Evolutionary conservation across 495 filamentous ascomycete genomes (phyloP), one percentile per base, ranked within the genome.

Genomic region (Lineolata rhizophorae): DNA sequence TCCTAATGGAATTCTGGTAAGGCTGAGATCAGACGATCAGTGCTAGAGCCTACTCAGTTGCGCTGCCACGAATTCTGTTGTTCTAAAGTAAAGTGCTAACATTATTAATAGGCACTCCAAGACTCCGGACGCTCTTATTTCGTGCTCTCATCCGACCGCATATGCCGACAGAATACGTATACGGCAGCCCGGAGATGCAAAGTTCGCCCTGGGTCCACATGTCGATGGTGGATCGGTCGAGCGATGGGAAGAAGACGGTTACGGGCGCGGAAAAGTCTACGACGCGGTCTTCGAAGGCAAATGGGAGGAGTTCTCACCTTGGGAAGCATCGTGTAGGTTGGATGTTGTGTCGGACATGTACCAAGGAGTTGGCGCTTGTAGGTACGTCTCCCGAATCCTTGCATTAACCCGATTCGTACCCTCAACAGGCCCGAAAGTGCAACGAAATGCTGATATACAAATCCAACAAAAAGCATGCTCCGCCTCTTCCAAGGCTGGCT

Each of bases 401-500:
- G n/a, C n/a, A n/a, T n/a, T n/a, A n/a, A n/a, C n/a, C n/a, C n/a
- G n/a, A n/a, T n/a, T n/a, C n/a, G n/a, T n/a, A n/a, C n/a, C n/a
- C n/a, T n/a, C n/a, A n/a, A n/a, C n/a, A n/a, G n/a, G n/a, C n/a
- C n/a, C n/a, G n/a, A n/a, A n/a, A n/a, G n/a, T n/a, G n/a, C n/a
- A n/a, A n/a, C n/a, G n/a, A n/a, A n/a, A n/a, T n/a, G n/a, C n/a
- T n/a, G n/a, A n/a, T n/a, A n/a, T n/a, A n/a, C n/a, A n/a, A n/a
- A n/a, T n/a, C n/a, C n/a, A n/a, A n/a, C n/a, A n/a, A n/a, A n/a
- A n/a, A n/a, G 15, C 17, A 81, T 83, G 68, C 76, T 84, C 51
- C 63, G 83, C 3, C 80, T 80, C 61, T 81, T 76, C 41, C 81
- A 91, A 45, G 81, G 77, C 9, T 91, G 81, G 81, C 51, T 87